phyloP scores from a whole-genome alignment of 305 asterid genomes.

The Fraxinus greggii region DNA sequence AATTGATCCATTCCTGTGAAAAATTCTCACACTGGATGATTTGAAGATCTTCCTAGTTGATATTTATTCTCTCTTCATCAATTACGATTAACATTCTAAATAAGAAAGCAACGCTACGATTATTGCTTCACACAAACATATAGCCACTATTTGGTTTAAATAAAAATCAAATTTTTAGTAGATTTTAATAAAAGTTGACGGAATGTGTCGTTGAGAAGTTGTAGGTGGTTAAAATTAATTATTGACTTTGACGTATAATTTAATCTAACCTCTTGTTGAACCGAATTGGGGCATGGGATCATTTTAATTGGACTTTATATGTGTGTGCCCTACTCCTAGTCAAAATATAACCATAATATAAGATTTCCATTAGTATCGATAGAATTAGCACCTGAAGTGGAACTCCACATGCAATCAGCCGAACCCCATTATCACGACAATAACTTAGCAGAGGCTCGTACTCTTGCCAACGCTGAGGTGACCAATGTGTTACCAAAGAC shows the following conservation, averaged over 20 bases:
- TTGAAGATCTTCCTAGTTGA: neutral
- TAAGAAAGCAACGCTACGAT: neutral
- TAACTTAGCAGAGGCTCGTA: slow-evolving; percentile 68
- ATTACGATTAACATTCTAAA: neutral
- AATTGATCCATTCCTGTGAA: neutral
- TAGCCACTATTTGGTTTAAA: neutral
- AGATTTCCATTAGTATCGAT: neutral
- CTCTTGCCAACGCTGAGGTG: slow-evolving; percentile 79
- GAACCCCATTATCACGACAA: slow-evolving; percentile 71
- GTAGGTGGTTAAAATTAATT: neutral
- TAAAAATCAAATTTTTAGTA: neutral
- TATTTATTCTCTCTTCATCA: neutral
- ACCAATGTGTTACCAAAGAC: slow-evolving; percentile 62
- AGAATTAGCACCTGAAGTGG: slow-evolving; percentile 62
- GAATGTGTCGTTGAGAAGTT: neutral
- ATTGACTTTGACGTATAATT: neutral
- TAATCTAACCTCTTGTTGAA: neutral
- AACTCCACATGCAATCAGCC: slow-evolving; percentile 72
- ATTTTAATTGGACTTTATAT: neutral
- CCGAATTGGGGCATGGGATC: neutral
- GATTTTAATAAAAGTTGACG: no score
- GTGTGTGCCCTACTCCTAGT: no score
- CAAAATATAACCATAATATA: neutral
- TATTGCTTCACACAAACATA: neutral
- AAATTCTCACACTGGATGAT: neutral